Percentiles rank a stretch among this genome's conserved stretches.
Conservation (phyloP, 345 rosid genomes). For the Melaleuca alternifolia region DNA sequence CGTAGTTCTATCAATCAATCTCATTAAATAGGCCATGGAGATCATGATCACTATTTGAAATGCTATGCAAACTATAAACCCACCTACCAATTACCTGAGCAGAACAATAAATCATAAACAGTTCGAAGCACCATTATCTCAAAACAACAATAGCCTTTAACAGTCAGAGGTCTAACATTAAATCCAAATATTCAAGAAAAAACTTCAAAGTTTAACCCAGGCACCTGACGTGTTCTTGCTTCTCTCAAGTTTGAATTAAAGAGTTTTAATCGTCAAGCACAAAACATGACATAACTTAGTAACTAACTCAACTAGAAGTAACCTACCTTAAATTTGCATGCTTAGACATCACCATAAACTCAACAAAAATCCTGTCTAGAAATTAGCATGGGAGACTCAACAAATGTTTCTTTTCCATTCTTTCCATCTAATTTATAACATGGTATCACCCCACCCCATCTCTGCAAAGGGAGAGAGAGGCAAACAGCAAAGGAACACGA, state of each 20-base stretch:
- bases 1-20: neutral
- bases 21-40: neutral
- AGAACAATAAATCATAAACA: neutral
- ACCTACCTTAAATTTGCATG: neutral
- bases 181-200: neutral
- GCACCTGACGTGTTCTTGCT: neutral
- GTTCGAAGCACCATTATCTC: neutral
- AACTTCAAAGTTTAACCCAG: neutral
- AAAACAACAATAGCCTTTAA: neutral
- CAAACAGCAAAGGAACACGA: neutral
- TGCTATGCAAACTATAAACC: neutral
- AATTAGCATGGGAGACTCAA: neutral
- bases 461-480: neutral
- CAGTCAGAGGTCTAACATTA: neutral
- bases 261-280: neutral
- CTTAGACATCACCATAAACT: neutral
- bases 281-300: neutral
- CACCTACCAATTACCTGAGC: neutral
- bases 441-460: neutral
- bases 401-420: neutral
- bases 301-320: neutral
- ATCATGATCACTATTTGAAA: neutral
- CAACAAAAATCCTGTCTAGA: neutral
- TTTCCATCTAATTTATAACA: neutral
- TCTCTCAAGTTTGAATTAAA: neutral